Evolutionary conservation across 768 basidiomycete species (phyloP).

Genomic region (Tricholoma furcatifolium): DNA sequence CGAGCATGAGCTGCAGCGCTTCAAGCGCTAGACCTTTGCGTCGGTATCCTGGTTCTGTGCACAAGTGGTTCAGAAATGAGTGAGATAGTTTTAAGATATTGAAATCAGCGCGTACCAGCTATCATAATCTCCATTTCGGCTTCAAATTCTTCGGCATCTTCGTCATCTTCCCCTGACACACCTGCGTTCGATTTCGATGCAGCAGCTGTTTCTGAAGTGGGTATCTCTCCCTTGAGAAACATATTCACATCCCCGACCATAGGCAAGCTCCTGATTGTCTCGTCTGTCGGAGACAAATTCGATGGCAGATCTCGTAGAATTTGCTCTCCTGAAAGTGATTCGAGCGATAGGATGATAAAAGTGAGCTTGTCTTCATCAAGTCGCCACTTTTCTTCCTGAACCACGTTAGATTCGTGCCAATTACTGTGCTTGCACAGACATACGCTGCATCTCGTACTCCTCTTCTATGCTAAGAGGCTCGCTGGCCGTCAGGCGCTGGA

Average conservation of each 20-base stretch:
- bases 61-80: not conserved
- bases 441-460: slow-evolving; percentile 90
- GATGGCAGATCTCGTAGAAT: slow-evolving; percentile 1
- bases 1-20: slow-evolving; percentile 64
- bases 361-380: slow-evolving; percentile 88
- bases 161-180: slow-evolving; percentile 23
- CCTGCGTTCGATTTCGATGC: slow-evolving; percentile 16
- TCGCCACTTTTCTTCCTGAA: slow-evolving; percentile 83
- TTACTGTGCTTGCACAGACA: slow-evolving; percentile 1
- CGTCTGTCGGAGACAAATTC: slow-evolving; percentile 28
- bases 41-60: slow-evolving; percentile 61
- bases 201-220: slow-evolving; percentile 3
- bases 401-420: not conserved
- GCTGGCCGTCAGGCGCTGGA: slow-evolving; percentile 79
- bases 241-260: slow-evolving; percentile 96
- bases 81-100: not conserved
- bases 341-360: slow-evolving; percentile 77
- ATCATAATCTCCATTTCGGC: slow-evolving; percentile 94
- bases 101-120: slow-evolving; percentile 52
- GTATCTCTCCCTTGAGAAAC: slow-evolving; percentile 63
- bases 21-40: slow-evolving; percentile 65
- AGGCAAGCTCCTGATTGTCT: slow-evolving; percentile 34
- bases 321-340: slow-evolving; percentile 13
- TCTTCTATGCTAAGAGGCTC: slow-evolving; percentile 79
- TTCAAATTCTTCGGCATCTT: slow-evolving; percentile 48